Base-by-base conservation (phyloP, 495 filamentous ascomycete species). In the Friedmanniomyces simplex region DNA sequence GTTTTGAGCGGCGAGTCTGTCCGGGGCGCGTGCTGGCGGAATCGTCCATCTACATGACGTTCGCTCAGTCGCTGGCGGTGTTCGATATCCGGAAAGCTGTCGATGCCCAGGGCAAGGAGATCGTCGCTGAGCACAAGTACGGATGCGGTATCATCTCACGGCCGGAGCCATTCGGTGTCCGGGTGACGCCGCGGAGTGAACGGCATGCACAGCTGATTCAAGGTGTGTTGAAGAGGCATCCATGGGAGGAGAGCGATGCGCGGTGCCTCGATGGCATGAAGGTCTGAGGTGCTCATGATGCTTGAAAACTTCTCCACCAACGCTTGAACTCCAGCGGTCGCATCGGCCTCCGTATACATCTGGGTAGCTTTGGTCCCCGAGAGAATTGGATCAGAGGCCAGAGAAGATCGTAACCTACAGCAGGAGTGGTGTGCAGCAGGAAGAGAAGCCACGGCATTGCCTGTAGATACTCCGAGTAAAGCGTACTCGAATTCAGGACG, bases 101-200 rank as follows among this genome's bases (percentile, higher is more conserved):
- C 1, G 52, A 66, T 1, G 63, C 68, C 6, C 49, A 68, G 45
- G 73, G 71, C 1, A 59, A 67, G 12, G 62, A 59, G 10, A 50
- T 69, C 18, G 68, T 72, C 1, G 54, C 69, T 3, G 48, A 57
- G 14, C 26, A 69, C 0, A 56, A 67, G 13, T 73, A 71, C 30
- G 39, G 64, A 1, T 63, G 71, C 0, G 74, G 75, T 13, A 60
- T 74, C 10, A 63, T 75, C 24, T 71, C 66, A 46, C 73, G 73
- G 50, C 73, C 73, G 1, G 61, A 64, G 1, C 72, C 72, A 11
- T 76, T 65, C 52, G 46, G 65, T n/a, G 34, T 65, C 21, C 55
- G 52, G 12, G 71, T 76, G 21, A 55, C 56, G 43, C 64, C 71
- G 2, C 65, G 74, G n/a, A 72, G 63, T 49, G 41, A 45, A 39